These are phyloP conservation scores for Pistacia integerrima DNA, from an alignment of 345 rosid genomes.

Conservation along the genomic window DNA sequence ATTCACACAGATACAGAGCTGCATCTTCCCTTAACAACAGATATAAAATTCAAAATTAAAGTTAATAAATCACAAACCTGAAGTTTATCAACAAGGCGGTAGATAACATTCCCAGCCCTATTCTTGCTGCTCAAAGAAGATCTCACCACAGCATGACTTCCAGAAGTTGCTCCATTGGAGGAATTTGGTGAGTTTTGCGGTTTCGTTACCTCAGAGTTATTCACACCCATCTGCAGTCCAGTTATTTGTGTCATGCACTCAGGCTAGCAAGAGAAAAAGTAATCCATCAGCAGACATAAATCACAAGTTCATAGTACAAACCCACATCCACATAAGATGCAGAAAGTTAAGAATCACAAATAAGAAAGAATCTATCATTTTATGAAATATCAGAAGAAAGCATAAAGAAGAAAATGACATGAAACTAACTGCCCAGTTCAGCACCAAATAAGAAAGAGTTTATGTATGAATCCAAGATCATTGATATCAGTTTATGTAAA, in stretches of 20 bases:
- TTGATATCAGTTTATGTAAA: neutral
- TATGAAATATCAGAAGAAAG: too few relatives aligned
- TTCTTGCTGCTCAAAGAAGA: neutral
- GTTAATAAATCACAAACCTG: slow-evolving; percentile 21
- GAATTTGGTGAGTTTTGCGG: slow-evolving; percentile 13
- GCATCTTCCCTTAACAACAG: neutral
- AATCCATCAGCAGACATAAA: neutral
- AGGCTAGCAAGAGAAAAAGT: slow-evolving; percentile 21
- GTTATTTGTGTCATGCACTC: slow-evolving; percentile 17
- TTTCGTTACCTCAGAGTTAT: slow-evolving; percentile 18
- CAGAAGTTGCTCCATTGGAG: too few relatives aligned
- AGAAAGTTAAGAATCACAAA: neutral
- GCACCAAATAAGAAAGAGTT: neutral
- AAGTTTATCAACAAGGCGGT: slow-evolving; percentile 19
- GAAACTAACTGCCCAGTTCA: neutral
- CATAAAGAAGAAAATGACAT: neutral
- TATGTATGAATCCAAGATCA: neutral
- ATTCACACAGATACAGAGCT: neutral
- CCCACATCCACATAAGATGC: neutral
- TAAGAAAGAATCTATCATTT: too few relatives aligned
- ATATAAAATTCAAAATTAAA: neutral
- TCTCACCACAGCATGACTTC: too few relatives aligned
- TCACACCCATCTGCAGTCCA: slow-evolving; percentile 24
- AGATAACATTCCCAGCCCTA: slow-evolving; percentile 13
- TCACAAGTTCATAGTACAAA: too few relatives aligned